Percentiles rank a stretch among this genome's conserved stretches.
Evolutionary conservation across 768 basidiomycete species (phyloP).

Genomic region (Coprinellus micaceus): DNA sequence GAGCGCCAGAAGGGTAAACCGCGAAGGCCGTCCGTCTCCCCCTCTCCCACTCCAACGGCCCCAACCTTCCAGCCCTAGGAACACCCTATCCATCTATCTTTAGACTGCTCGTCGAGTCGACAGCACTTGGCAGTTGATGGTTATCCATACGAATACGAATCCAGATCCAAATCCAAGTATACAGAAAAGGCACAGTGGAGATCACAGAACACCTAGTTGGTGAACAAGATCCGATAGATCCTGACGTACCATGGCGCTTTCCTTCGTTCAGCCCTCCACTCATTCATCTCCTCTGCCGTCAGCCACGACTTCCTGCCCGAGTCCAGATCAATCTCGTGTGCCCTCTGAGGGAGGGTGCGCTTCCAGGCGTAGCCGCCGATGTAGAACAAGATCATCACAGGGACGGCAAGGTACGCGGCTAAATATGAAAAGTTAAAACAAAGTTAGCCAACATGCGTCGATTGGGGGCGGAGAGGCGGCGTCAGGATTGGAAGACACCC

Average conservation of each 20-base stretch:
- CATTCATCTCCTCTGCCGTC: constrained; percentile 42
- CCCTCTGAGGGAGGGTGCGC: constrained; percentile 32
- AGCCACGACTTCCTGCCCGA: constrained; percentile 46
- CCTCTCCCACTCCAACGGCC: no score
- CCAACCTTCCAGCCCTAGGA: no score
- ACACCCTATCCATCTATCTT: no score
- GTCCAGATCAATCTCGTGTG: constrained; percentile 40
- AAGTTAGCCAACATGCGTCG: no score
- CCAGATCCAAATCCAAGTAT: no score
- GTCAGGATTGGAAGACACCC: constrained; percentile 18
- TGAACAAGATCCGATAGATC: constrained; percentile 37
- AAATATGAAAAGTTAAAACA: neutral
- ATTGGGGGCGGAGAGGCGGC: no score
- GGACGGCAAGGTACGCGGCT: constrained; percentile 38
- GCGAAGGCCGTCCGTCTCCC: no score
- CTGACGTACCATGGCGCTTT: constrained; percentile 34
- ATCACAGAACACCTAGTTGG: constrained; percentile 23
- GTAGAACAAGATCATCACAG: constrained; percentile 39
- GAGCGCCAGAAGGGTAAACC: no score
- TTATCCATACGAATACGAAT: no score
- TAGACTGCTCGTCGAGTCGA: no score
- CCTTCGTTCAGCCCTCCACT: constrained; percentile 36
- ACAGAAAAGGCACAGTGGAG: no score
- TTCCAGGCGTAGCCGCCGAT: constrained; percentile 39
- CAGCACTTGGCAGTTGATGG: no score